Base-by-base conservation (phyloP, 2,329 filamentous ascomycete genomes). In the Oidium heveae region DNA sequence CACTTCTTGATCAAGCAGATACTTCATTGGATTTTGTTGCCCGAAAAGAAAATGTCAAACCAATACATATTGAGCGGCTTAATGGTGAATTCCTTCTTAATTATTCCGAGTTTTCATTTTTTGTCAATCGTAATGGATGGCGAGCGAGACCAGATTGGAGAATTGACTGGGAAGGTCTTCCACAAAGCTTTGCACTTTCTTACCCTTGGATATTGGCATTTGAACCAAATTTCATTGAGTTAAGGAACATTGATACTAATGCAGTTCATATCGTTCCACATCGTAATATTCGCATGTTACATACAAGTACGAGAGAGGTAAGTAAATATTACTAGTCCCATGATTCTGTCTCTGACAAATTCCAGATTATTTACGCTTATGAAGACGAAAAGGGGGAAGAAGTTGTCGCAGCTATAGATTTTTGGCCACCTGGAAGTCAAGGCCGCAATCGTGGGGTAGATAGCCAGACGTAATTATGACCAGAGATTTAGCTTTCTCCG, bases 91-190 rank as follows among this genome's bases (percentile, higher is more conserved):
- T 98, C 73, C 69, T 98, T 61, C 80, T 98, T 59, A 96, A 95
- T 68, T 98, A 98, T 70, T 91, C 86, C 4, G 91, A 98, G 67
- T 98, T 95, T 69, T 94, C 86, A 13, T 98, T 98, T 77, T 98
- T 96, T 64, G 91, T 98, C 65, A 96, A 98, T 69, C 80, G 91
- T 63, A 96, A 98, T 67, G 91, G 91, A 39, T 98, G 91, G 91
- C 80, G 91, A 58, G 89, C 89, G 54, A 77, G 88, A 63, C 87
- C 88, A 5, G 91, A 98, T 68, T 98, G 91, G 91, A 82, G 84
- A 63, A 94, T 98, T 64, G 84, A 89, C 59, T 98, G 91, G 91
- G 91, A 98, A 70, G 91, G 91, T 55, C 85, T 80, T 47, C 91
- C 91, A 43, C 83, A 86, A 63, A 82, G 81, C 56, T 98, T 98